These are phyloP conservation scores for Diaporthe humulicola DNA, from an alignment of 2,329 filamentous ascomycete species.

Conservation along the genomic window DNA sequence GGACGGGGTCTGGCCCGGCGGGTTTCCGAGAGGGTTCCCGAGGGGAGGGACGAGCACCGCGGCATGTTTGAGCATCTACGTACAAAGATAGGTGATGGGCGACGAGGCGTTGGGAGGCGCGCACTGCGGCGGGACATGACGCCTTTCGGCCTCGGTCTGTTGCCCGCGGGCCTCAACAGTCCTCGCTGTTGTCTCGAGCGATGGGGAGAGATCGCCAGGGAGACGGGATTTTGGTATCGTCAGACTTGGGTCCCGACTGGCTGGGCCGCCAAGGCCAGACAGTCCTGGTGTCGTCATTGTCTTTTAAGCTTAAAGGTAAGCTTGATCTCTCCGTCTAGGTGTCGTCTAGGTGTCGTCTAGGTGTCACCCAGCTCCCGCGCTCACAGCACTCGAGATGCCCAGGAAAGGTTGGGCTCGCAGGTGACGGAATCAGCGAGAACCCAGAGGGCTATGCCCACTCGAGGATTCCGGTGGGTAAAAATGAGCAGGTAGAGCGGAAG, in stretches of 20 bases:
- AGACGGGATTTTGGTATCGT: background rate
- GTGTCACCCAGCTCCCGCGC: background rate
- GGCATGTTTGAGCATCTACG: background rate
- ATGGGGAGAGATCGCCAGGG: no score
- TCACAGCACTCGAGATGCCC: background rate
- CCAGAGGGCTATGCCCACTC: background rate
- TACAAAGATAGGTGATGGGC: constrained; percentile 63
- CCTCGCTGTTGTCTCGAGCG: background rate
- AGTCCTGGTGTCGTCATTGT: background rate
- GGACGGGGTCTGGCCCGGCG: background rate
- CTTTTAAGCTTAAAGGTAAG: constrained; percentile 17
- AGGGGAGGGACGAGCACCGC: background rate
- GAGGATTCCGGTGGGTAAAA: background rate
- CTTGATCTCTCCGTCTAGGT: background rate
- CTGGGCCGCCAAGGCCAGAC: constrained; percentile 11
- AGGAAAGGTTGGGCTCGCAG: background rate
- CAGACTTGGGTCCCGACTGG: background rate
- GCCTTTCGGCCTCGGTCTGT: background rate
- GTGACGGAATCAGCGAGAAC: background rate
- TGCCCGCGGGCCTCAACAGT: background rate
- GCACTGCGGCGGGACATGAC: background rate
- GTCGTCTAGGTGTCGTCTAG: background rate
- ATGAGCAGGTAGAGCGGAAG: background rate
- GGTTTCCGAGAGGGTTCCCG: no score
- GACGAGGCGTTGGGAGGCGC: constrained; percentile 35